phyloP scores from a whole-genome alignment of 2,329 filamentous ascomycete genomes.

The Fusarium robinianum region DNA sequence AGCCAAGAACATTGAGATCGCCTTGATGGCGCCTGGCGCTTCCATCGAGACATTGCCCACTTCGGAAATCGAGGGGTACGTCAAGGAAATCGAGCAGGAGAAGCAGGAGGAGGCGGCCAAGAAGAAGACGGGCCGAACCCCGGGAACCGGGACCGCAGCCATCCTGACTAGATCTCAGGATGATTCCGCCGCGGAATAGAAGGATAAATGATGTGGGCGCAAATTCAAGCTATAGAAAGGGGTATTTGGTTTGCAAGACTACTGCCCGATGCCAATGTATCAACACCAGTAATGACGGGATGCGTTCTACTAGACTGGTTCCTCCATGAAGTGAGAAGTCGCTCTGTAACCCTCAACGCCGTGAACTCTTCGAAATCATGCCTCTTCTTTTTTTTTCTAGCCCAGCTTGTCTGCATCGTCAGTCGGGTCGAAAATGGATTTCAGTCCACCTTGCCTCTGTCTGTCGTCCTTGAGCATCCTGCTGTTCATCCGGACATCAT shows the following conservation, averaged over 20 bases:
- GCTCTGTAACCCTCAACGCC: constrained; percentile 40
- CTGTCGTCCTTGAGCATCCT: constrained; percentile 94
- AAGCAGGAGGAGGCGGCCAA: constrained; percentile 98
- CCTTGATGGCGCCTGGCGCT: constrained; percentile 94
- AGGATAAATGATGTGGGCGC: constrained; percentile 19
- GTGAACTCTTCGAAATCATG: constrained; percentile 19
- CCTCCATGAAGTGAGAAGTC: constrained; percentile 27
- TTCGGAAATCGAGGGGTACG: constrained; percentile 95
- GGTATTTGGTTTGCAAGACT: constrained; percentile 33
- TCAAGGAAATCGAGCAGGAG: constrained; percentile 99
- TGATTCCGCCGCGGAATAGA: constrained; percentile 46
- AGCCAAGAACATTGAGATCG: constrained; percentile 99
- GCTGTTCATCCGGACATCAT: constrained; percentile 82
- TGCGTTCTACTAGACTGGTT: constrained; percentile 26
- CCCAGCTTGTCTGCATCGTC: constrained; percentile 76
- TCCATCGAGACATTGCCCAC: constrained; percentile 89
- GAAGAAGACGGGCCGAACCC: constrained; percentile 84
- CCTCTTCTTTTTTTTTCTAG: constrained; percentile 45
- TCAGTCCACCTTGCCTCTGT: constrained; percentile 57
- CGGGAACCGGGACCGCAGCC: constrained; percentile 71
- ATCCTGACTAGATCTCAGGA: constrained; percentile 69
- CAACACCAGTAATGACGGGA: constrained; percentile 44
- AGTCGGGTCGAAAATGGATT: constrained; percentile 77
- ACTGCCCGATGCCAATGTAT: constrained; percentile 43
- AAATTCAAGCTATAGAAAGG: constrained; percentile 35